Conservation (phyloP, 192 early-diverging fungal species). For the Coemansia sp. region DNA sequence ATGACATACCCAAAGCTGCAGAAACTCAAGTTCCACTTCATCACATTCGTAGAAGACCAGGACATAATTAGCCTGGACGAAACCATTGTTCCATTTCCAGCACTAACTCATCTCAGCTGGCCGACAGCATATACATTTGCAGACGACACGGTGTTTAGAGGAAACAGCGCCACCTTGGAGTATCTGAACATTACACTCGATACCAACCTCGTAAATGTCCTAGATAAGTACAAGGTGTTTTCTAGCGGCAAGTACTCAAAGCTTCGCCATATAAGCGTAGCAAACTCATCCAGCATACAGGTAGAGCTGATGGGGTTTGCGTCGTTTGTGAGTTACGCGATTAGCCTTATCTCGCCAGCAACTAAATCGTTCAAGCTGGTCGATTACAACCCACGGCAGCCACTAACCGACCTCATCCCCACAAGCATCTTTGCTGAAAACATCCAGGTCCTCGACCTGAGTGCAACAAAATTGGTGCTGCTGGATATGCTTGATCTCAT, state of each 20-base stretch:
- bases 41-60: neutral
- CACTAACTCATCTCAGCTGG: neutral
- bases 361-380: neutral
- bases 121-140: neutral
- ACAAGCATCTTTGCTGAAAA: slow-evolving; percentile 1
- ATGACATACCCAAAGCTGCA: slow-evolving; percentile 3
- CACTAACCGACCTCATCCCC: neutral
- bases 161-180: neutral
- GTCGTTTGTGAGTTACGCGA: neutral
- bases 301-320: neutral
- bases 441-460: slow-evolving; percentile 1
- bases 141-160: slow-evolving; percentile 4
- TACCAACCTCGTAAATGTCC: neutral
- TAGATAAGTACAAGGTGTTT: neutral
- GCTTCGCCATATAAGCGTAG: neutral
- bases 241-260: neutral
- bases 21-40: neutral
- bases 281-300: neutral
- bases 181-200: neutral
- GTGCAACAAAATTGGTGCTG: neutral
- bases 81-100: neutral
- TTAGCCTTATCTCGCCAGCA: neutral
- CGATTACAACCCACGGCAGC: neutral
- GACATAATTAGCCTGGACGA: neutral
- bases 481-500: neutral